phyloP scores from a whole-genome alignment of 2,329 filamentous ascomycete genomes.

The Clathrospora elynae region DNA sequence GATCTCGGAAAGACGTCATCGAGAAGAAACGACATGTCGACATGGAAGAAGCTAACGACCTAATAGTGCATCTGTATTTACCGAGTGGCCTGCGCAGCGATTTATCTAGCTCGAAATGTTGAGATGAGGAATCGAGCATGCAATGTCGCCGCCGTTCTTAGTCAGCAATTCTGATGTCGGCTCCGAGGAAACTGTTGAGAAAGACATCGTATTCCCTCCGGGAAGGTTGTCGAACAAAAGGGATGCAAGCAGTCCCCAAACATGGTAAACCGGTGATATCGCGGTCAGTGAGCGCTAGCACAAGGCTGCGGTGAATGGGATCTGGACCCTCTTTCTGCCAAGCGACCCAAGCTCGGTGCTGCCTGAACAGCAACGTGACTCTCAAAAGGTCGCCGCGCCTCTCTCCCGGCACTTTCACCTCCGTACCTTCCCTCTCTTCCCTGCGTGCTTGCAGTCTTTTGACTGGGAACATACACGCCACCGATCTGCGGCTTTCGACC shows the following conservation, averaged over 20 bases:
- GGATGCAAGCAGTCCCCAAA: not conserved
- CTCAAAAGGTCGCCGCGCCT: constrained; percentile 37
- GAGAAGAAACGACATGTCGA: no score
- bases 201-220: not conserved
- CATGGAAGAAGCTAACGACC: no score
- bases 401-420: constrained; percentile 24
- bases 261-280: no score
- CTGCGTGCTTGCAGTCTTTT: constrained; percentile 2
- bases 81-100: no score
- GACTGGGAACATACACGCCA: constrained; percentile 1
- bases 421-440: constrained; percentile 7
- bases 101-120: no score
- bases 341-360: constrained; percentile 33
- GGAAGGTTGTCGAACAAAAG: not conserved
- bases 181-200: no score
- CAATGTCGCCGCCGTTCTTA: no score
- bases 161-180: no score
- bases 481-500: not conserved
- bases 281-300: constrained; percentile 18
- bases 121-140: no score
- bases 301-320: constrained; percentile 16
- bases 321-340: constrained; percentile 24
- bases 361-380: constrained; percentile 40
- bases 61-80: no score
- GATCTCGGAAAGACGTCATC: no score